phyloP scores from a whole-genome alignment of 768 basidiomycete species.

The Dioszegia aurantiaca region DNA sequence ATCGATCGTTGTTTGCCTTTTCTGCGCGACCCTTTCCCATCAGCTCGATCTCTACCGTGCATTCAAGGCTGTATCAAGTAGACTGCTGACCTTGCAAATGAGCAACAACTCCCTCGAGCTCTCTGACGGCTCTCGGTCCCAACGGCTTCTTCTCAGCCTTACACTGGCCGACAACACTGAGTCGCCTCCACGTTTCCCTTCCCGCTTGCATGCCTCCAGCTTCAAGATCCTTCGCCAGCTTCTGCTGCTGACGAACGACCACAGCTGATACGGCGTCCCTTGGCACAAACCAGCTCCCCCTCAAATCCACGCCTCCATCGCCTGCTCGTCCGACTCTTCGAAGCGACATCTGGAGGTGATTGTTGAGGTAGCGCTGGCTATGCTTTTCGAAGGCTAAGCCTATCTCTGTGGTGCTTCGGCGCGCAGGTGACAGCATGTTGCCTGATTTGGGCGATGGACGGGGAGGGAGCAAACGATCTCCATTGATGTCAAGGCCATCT shows the following conservation, averaged over 20 bases:
- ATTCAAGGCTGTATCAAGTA: neutral
- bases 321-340: conserved; percentile 74
- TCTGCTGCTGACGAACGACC: no score
- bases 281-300: conserved; percentile 90
- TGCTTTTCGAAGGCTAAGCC: conserved; percentile 74
- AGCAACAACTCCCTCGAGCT: conserved; percentile 76
- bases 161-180: conserved; percentile 82
- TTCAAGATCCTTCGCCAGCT: no score
- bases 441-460: no score
- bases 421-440: neutral
- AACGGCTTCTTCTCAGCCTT: conserved; percentile 83
- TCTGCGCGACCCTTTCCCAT: conserved; percentile 5
- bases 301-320: conserved; percentile 85
- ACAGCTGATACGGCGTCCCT: no score
- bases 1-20: conserved; percentile 7
- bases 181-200: conserved; percentile 53
- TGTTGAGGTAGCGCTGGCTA: conserved; percentile 62
- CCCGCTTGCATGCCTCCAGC: conserved; percentile 3
- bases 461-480: no score
- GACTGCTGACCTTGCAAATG: conserved; percentile 22
- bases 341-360: conserved; percentile 74
- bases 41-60: conserved; percentile 6
- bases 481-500: no score
- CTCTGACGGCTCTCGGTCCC: conserved; percentile 75
- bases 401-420: conserved; percentile 58